Evolutionary conservation across 257 asterid genomes (phyloP).

Genomic region (Osmanthus fragrans): DNA sequence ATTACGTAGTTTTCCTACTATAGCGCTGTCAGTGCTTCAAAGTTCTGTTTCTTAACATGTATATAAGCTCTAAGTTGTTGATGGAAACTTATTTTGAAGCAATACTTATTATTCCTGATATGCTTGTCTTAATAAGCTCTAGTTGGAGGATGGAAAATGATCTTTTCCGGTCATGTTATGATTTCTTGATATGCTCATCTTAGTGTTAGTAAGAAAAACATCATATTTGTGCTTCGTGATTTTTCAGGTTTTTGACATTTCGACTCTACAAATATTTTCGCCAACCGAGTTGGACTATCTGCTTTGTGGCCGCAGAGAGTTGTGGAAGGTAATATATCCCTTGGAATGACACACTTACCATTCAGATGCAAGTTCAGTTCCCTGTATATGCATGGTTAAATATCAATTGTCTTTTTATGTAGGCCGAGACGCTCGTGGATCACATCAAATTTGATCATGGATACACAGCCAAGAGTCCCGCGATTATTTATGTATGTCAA

Average conservation of each 20-base stretch:
- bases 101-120: neutral
- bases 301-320: constrained; percentile 94
- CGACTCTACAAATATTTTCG: constrained; percentile 86
- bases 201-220: neutral
- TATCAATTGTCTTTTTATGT: constrained; percentile 27
- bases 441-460: constrained; percentile 99
- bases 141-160: neutral
- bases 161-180: neutral
- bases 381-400: constrained; percentile 23
- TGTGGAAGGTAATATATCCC: constrained; percentile 76
- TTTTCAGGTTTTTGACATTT: constrained; percentile 80
- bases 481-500: constrained; percentile 63
- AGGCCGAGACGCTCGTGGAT: constrained; percentile 89
- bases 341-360: constrained; percentile 14
- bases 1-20: neutral
- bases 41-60: neutral
- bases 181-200: neutral
- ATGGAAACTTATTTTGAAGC: neutral
- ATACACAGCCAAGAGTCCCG: constrained; percentile 95
- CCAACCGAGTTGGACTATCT: constrained; percentile 90
- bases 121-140: neutral
- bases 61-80: neutral
- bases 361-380: constrained; percentile 8
- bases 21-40: neutral
- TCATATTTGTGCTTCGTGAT: constrained; percentile 5